A percentile compares a stretch with the other conserved stretches of the same genome.
phyloP scores from a whole-genome alignment of 208 protist species.

The Trypanosoma platydactyli region DNA sequence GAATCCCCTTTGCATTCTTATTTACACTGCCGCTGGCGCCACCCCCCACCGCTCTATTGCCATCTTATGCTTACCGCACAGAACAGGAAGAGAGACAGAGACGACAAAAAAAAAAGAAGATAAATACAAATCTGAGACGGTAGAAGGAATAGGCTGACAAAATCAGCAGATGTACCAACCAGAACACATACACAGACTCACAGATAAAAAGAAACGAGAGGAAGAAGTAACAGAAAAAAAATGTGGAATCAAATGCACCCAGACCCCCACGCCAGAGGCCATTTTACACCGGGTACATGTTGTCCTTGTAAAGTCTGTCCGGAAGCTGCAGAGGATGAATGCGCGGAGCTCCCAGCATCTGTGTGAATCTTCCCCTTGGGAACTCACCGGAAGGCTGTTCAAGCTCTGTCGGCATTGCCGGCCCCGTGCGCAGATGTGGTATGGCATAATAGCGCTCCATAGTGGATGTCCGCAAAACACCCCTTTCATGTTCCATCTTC shows the following conservation, averaged over 20 bases:
- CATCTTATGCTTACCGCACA: too few species aligned
- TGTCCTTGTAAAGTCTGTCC: conserved; percentile 51
- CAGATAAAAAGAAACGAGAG: neutral
- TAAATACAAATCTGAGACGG: too few species aligned
- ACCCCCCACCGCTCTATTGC: too few species aligned
- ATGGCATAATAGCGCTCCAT: conserved; percentile 82
- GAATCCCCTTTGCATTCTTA: too few species aligned
- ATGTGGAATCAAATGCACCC: neutral
- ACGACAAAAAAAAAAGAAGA: too few species aligned
- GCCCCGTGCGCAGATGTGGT: conserved; percentile 51
- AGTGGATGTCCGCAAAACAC: conserved; percentile 53
- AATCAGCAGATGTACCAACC: neutral
- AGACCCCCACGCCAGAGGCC: neutral
- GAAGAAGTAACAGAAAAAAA: conserved; percentile 10
- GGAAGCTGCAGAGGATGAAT: conserved; percentile 67
- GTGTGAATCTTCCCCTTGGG: conserved; percentile 58
- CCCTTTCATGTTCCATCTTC: conserved; percentile 36
- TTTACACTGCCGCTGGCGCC: too few species aligned
- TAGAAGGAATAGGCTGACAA: conserved; percentile 8
- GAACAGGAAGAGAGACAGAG: too few species aligned
- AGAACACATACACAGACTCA: neutral
- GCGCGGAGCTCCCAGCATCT: conserved; percentile 37
- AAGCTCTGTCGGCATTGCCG: conserved; percentile 57
- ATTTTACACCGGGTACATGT: conserved; percentile 61
- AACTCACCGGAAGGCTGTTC: conserved; percentile 51